Evolutionary conservation across 306 rosid genomes (phyloP).

Genomic region (Quercus alba): DNA sequence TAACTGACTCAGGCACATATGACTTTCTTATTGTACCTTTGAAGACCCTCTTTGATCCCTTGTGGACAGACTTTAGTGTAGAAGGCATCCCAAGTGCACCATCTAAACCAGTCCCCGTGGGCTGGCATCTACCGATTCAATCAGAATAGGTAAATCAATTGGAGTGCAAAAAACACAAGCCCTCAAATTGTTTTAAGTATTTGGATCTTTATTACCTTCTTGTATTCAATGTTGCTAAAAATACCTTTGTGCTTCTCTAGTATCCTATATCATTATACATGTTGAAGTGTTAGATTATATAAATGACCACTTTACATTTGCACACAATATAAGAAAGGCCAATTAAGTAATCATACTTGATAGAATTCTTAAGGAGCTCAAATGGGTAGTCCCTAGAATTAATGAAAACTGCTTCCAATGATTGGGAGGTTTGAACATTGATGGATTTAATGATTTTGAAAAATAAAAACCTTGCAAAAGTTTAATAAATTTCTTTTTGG

Average conservation of each 20-base stretch:
- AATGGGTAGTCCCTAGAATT: slow-evolving; percentile 73
- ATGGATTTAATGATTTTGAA: too few relatives aligned
- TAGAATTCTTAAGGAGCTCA: slow-evolving; percentile 53
- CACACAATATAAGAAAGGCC: background rate
- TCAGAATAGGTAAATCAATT: background rate
- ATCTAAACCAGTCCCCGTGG: slow-evolving; percentile 69
- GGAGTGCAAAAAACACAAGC: background rate
- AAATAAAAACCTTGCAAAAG: too few relatives aligned
- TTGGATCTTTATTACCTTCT: slow-evolving; percentile 27
- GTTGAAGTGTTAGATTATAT: background rate
- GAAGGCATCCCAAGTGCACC: slow-evolving; percentile 92
- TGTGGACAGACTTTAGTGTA: slow-evolving; percentile 54
- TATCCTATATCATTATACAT: slow-evolving; percentile 31
- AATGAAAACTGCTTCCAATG: slow-evolving; percentile 54
- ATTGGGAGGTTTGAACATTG: slow-evolving; percentile 37
- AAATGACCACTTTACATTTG: background rate
- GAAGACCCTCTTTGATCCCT: slow-evolving; percentile 62
- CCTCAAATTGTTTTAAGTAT: background rate
- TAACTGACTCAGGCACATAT: background rate
- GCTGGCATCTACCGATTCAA: slow-evolving; percentile 24
- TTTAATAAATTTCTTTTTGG: too few relatives aligned
- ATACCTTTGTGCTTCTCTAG: slow-evolving; percentile 61
- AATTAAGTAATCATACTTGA: slow-evolving; percentile 37
- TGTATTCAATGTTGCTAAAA: slow-evolving; percentile 48
- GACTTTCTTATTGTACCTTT: slow-evolving; percentile 27